phyloP scores from a whole-genome alignment of 192 early-diverging fungal species.

The Backusella psychrophila region DNA sequence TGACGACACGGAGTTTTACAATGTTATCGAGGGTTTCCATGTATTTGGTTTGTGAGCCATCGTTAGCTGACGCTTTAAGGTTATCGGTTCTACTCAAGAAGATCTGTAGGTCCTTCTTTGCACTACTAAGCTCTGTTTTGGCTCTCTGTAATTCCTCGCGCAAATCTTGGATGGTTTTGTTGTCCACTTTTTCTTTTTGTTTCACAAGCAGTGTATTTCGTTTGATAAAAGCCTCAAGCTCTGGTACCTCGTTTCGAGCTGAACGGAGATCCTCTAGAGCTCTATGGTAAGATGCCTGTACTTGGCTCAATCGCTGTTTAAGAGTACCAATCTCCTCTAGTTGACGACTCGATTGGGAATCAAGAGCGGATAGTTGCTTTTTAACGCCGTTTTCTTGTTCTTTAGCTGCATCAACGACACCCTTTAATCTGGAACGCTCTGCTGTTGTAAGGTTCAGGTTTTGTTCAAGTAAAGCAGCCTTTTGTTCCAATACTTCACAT shows the following conservation, averaged over 20 bases:
- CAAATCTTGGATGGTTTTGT: neutral
- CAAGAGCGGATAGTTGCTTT: neutral
- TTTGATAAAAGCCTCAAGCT: neutral
- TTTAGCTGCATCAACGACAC: neutral
- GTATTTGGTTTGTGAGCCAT: neutral
- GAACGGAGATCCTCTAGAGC: neutral
- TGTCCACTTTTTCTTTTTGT: neutral
- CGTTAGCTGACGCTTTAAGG: neutral
- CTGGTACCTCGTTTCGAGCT: neutral
- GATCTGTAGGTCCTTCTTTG: neutral
- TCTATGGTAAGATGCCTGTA: neutral
- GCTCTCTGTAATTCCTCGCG: neutral
- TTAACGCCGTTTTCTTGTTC: neutral
- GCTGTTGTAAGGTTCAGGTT: neutral
- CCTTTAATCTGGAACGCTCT: neutral
- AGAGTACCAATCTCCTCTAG: neutral
- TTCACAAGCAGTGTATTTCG: neutral
- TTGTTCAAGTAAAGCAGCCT: neutral
- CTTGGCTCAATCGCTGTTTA: neutral
- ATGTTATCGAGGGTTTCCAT: neutral
- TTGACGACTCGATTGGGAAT: neutral
- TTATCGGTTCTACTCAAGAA: neutral
- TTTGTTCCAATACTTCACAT: neutral
- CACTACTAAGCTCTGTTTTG: neutral
- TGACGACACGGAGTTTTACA: neutral